These are phyloP conservation scores for Truncatella angustata DNA, from an alignment of 2,329 filamentous ascomycete species.

Conservation along the genomic window DNA sequence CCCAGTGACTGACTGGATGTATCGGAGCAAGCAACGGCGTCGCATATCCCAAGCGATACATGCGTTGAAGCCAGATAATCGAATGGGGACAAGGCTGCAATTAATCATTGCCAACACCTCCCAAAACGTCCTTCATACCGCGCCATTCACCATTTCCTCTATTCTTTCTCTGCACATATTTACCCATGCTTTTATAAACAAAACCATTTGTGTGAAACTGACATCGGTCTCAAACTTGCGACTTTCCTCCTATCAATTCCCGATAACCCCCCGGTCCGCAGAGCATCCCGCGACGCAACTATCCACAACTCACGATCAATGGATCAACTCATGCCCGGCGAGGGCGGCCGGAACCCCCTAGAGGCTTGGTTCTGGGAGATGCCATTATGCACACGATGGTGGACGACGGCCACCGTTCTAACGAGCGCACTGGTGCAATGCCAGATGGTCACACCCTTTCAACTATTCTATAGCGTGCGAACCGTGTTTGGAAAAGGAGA, in stretches of 20 bases:
- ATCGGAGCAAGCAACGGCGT: background rate
- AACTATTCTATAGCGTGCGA: conserved; percentile 94
- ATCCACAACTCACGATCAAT: conserved; percentile 31
- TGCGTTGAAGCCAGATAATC: conserved; percentile 10
- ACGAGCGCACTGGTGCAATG: conserved; percentile 91
- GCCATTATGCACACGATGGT: conserved; percentile 93
- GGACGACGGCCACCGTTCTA: conserved; percentile 89
- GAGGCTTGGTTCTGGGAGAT: conserved; percentile 99
- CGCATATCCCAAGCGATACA: background rate
- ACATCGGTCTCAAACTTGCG: too few relatives aligned
- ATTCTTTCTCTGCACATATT: background rate
- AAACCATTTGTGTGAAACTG: too few relatives aligned
- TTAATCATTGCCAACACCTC: background rate
- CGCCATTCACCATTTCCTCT: background rate
- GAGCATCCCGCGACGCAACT: background rate
- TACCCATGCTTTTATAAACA: too few relatives aligned
- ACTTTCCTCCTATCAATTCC: background rate
- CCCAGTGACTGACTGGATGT: background rate
- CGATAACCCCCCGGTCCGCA: background rate
- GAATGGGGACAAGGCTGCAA: background rate
- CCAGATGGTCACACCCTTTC: conserved; percentile 86
- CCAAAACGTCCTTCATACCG: background rate
- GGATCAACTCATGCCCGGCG: conserved; percentile 56
- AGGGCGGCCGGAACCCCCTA: conserved; percentile 69
- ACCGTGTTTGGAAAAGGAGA: conserved; percentile 90